These are phyloP conservation scores for Aechmea fasciata DNA, from an alignment of 176 grass and related monocot species.

Conservation along the genomic window DNA sequence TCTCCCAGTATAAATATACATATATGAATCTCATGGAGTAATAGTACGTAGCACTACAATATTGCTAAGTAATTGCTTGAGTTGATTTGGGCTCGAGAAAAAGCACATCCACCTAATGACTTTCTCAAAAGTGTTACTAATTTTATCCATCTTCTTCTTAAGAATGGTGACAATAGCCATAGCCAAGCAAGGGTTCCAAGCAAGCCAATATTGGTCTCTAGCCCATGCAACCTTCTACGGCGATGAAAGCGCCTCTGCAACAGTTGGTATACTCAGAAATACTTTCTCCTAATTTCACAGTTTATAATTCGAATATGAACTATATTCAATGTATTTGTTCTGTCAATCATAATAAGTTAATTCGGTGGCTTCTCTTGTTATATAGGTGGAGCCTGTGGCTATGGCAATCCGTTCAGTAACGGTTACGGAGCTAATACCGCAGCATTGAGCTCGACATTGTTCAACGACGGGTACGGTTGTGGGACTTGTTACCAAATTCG, in stretches of 20 bases:
- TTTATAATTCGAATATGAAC: too few species aligned
- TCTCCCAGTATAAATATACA: background rate
- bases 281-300: background rate
- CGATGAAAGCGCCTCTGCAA: conserved; percentile 53
- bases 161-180: conserved; percentile 20
- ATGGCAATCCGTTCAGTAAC: conserved; percentile 37
- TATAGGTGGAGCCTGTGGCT: conserved; percentile 85
- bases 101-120: conserved; percentile 16
- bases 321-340: too few species aligned
- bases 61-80: background rate
- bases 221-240: conserved; percentile 88
- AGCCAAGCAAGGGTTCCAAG: conserved; percentile 32
- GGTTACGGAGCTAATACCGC: conserved; percentile 67
- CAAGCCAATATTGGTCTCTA: conserved; percentile 34
- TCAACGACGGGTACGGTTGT: conserved; percentile 50
- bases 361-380: background rate
- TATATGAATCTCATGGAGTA: background rate
- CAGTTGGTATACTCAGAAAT: conserved; percentile 35
- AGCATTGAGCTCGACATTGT: conserved; percentile 61
- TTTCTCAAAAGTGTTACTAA: conserved; percentile 9
- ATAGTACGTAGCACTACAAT: background rate
- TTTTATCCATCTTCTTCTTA: conserved; percentile 23
- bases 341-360: too few species aligned
- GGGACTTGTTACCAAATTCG: conserved; percentile 70
- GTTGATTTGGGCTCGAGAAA: background rate